A percentile compares a stretch with the other conserved stretches of the same genome.
Conservation (phyloP, 139 green algal genomes). For the Chlamydomonas urium region DNA sequence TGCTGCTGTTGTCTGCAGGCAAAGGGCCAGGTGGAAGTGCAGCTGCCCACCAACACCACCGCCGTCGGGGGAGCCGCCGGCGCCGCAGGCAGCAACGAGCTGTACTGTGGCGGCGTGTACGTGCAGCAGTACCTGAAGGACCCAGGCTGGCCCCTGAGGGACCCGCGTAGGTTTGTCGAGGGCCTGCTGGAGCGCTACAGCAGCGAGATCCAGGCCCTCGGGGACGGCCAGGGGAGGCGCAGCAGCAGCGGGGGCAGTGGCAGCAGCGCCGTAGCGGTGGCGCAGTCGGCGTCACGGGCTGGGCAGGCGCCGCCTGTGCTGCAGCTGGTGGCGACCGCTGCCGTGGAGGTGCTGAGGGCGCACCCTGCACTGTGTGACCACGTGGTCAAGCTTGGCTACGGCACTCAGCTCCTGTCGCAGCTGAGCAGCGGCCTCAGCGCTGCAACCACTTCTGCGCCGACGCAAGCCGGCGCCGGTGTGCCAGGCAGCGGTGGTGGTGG, state of each 20-base stretch:
- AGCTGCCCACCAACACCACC: no score
- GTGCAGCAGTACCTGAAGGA: conserved; percentile 85
- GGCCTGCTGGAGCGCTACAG: conserved; percentile 14
- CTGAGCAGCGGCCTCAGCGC: background rate
- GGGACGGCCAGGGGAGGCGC: background rate
- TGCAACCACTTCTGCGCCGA: background rate
- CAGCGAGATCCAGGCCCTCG: no score
- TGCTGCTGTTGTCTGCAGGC: no score
- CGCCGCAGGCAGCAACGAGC: no score
- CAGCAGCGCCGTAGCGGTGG: background rate
- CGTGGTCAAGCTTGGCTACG: conserved; percentile 59
- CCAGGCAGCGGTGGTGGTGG: background rate
- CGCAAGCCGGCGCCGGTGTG: background rate
- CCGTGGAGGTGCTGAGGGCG: conserved; percentile 3
- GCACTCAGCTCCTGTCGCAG: conserved; percentile 35
- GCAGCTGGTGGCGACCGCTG: background rate
- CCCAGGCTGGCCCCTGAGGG: conserved; percentile 69
- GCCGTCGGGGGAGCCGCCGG: no score
- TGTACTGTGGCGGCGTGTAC: conserved; percentile 85
- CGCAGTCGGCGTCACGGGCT: background rate
- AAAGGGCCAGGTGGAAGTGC: no score
- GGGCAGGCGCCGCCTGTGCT: background rate
- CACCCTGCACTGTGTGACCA: conserved; percentile 47
- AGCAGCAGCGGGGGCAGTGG: background rate
- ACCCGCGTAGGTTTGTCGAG: conserved; percentile 55